phyloP scores from a whole-genome alignment of 2,329 filamentous ascomycete species.

The Cladobotryum mycophilum region DNA sequence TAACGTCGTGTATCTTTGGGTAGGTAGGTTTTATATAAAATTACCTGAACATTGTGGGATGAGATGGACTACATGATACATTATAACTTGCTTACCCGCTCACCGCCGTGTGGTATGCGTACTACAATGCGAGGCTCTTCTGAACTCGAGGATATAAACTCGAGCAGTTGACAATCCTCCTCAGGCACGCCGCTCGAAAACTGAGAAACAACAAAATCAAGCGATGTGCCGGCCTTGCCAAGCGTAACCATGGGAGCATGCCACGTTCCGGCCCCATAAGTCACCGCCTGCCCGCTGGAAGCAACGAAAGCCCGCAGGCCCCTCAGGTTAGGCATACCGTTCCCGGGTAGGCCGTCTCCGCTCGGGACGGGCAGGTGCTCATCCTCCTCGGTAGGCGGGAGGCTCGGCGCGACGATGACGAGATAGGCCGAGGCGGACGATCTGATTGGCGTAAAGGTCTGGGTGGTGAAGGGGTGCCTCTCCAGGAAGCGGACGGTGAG shows the following conservation, averaged over 20 bases:
- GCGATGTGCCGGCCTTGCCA: constrained; percentile 47
- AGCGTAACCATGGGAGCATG: constrained; percentile 94
- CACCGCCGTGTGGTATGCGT: constrained; percentile 20
- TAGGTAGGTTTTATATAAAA: no score
- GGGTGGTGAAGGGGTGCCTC: constrained; percentile 86
- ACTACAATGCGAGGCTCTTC: constrained; percentile 37
- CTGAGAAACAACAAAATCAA: constrained; percentile 88
- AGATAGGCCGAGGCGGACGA: constrained; percentile 57
- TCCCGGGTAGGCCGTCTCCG: constrained; percentile 43
- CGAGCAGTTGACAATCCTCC: constrained; percentile 86
- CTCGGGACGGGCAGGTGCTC: constrained; percentile 22
- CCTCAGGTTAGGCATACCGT: constrained; percentile 65
- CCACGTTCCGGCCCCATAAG: constrained; percentile 87
- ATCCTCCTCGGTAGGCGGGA: constrained; percentile 37
- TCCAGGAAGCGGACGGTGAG: constrained; percentile 71
- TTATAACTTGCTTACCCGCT: constrained; percentile 6
- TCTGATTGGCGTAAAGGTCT: constrained; percentile 80
- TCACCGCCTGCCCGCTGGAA: constrained; percentile 73
- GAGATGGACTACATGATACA: not conserved
- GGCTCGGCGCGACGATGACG: constrained; percentile 79
- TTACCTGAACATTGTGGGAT: no score
- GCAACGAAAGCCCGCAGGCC: constrained; percentile 73
- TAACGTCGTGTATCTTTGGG: not conserved
- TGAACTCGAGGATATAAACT: constrained; percentile 25
- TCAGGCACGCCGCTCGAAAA: constrained; percentile 73